phyloP scores from a whole-genome alignment of 805 yeast genomes.

The Kregervanrija pseudodelftensis region DNA sequence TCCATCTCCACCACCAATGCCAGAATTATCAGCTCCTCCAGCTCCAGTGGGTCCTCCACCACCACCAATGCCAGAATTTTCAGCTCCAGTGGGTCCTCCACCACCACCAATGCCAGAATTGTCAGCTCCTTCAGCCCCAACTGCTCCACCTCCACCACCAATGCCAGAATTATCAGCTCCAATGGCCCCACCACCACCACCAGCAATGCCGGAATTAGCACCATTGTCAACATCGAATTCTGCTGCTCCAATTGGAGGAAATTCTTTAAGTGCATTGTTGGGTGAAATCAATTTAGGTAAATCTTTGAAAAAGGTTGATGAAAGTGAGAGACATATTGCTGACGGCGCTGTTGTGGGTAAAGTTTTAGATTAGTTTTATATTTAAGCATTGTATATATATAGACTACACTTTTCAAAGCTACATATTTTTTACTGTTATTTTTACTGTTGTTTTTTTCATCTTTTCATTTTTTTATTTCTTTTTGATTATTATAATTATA shows the following conservation, averaged over 20 bases:
- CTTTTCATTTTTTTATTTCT: background rate
- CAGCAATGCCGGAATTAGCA: constrained; percentile 13
- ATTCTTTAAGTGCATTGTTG: constrained; percentile 34
- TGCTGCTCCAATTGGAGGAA: constrained; percentile 25
- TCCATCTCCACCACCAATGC: constrained; percentile 23
- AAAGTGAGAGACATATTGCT: constrained; percentile 38
- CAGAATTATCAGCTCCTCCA: constrained; percentile 26
- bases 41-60: constrained; percentile 27
- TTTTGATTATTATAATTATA: background rate
- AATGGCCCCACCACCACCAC: constrained; percentile 23
- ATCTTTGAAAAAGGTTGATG: constrained; percentile 43
- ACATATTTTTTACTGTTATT: background rate
- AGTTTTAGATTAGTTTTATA: constrained; percentile 29
- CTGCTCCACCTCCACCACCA: constrained; percentile 32
- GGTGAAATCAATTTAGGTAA: constrained; percentile 53
- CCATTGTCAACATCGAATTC: constrained; percentile 21
- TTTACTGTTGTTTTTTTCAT: background rate
- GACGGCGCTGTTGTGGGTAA: constrained; percentile 43
- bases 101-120: constrained; percentile 26
- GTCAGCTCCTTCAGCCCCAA: constrained; percentile 18
- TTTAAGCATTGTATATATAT: background rate
- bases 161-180: constrained; percentile 15
- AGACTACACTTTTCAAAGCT: background rate
- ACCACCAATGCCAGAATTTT: constrained; percentile 18
- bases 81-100: constrained; percentile 27